These are phyloP conservation scores for Phytophthora fragariaefolia DNA, from an alignment of 352 stramenopile genomes.

Conservation along the genomic window DNA sequence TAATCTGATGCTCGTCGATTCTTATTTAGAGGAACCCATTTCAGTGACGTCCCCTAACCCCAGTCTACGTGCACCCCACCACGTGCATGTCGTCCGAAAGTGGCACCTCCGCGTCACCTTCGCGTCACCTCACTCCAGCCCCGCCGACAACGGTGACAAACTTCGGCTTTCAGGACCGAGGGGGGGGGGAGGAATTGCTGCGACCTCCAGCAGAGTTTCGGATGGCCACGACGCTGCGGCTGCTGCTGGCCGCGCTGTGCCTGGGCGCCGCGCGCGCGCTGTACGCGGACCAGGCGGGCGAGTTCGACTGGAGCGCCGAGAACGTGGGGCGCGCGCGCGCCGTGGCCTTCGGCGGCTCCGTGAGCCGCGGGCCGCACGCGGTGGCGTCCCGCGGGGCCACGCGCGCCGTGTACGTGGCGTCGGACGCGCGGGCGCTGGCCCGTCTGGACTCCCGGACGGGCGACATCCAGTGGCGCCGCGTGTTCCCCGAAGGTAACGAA, in stretches of 20 bases:
- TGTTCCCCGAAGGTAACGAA: conserved; percentile 57
- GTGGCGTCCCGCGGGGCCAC: conserved; percentile 49
- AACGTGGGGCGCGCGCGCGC: conserved; percentile 62
- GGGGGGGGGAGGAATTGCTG: background rate
- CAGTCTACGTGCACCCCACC: background rate
- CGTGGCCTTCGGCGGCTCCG: conserved; percentile 55
- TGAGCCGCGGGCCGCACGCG: conserved; percentile 46
- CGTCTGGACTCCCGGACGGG: conserved; percentile 74
- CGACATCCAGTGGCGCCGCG: conserved; percentile 78
- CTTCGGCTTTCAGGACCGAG: no score
- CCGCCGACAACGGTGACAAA: no score
- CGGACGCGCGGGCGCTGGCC: conserved; percentile 69
- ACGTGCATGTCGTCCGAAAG: conserved; percentile 1
- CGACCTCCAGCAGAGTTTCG: background rate
- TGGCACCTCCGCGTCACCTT: background rate
- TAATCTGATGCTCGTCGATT: no score
- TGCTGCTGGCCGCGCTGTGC: conserved; percentile 40
- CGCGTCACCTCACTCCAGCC: conserved; percentile 2
- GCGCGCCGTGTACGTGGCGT: conserved; percentile 74
- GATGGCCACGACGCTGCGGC: conserved; percentile 31
- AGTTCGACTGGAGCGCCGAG: conserved; percentile 82
- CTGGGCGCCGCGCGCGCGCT: conserved; percentile 42
- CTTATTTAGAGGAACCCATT: no score
- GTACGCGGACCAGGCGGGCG: conserved; percentile 78
- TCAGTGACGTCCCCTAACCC: no score